These are phyloP conservation scores for Bacterosira constricta DNA, from an alignment of 108 stramenopile species.

Conservation along the genomic window DNA sequence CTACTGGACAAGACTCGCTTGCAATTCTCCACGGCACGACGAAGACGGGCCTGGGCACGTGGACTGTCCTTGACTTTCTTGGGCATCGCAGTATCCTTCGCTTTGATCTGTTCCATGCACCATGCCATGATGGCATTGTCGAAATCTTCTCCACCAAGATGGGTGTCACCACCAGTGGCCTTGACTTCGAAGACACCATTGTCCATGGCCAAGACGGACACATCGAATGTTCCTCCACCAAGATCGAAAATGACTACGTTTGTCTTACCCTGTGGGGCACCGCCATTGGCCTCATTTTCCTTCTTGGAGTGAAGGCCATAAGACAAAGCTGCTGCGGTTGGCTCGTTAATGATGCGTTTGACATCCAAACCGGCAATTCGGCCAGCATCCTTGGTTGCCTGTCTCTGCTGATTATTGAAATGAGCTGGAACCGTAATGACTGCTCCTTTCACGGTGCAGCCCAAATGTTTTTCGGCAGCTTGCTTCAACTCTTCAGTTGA, in stretches of 20 bases:
- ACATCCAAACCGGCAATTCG: constrained; percentile 72
- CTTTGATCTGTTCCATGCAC: constrained; percentile 72
- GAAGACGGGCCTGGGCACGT: constrained; percentile 75
- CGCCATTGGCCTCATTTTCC: constrained; percentile 22
- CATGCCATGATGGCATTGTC: constrained; percentile 86
- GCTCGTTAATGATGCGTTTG: constrained; percentile 77
- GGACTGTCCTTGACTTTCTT: constrained; percentile 39
- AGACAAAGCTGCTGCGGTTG: constrained; percentile 73
- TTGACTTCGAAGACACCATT: constrained; percentile 84
- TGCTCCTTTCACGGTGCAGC: constrained; percentile 57
- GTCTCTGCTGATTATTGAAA: constrained; percentile 89
- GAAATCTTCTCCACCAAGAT: constrained; percentile 94
- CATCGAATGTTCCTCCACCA: constrained; percentile 81
- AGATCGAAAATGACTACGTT: constrained; percentile 89
- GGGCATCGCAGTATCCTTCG: constrained; percentile 61
- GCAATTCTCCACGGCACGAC: constrained; percentile 73
- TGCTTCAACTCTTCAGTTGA: constrained; percentile 44
- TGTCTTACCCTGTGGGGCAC: constrained; percentile 17
- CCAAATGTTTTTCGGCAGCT: constrained; percentile 63
- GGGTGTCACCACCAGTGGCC: constrained; percentile 91
- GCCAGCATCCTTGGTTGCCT: constrained; percentile 86
- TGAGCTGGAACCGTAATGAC: constrained; percentile 90
- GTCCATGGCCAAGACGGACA: constrained; percentile 65
- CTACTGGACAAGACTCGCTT: constrained; percentile 75
- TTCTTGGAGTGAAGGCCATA: constrained; percentile 65